phyloP scores from a whole-genome alignment of 176 grass and related monocot species.

The Pontederia paniculata region DNA sequence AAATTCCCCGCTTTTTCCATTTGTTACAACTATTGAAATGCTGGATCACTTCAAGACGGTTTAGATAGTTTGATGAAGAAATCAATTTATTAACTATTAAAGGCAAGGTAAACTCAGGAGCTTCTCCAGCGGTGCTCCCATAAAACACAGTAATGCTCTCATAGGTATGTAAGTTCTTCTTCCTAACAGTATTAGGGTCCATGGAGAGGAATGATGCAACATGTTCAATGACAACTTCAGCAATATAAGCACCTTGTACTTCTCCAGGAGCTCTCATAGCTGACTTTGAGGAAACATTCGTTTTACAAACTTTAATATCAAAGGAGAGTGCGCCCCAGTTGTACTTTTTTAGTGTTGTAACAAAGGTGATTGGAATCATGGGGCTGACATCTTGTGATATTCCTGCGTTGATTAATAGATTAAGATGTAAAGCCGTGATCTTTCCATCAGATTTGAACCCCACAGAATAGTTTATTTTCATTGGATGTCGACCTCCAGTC shows the following conservation, averaged over 20 bases:
- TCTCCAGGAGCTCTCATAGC: conserved; percentile 56
- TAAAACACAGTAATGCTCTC: conserved; percentile 48
- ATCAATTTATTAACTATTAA: conserved; percentile 38
- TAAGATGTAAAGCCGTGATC: conserved; percentile 62
- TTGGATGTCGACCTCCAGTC: conserved; percentile 48
- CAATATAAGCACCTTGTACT: conserved; percentile 70
- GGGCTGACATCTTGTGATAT: conserved; percentile 61
- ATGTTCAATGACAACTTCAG: conserved; percentile 80
- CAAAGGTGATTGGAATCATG: not conserved
- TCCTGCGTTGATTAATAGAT: conserved; percentile 46
- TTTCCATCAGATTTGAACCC: conserved; percentile 73
- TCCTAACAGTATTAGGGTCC: conserved; percentile 39
- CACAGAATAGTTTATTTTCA: conserved; percentile 58
- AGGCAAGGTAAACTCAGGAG: conserved; percentile 50
- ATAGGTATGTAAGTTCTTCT: conserved; percentile 50
- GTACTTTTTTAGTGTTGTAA: conserved; percentile 60
- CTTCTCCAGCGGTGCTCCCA: conserved; percentile 23
- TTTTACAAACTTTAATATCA: conserved; percentile 66
- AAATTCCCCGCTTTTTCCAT: conserved; percentile 64
- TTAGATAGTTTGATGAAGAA: conserved; percentile 26
- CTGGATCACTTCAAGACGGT: conserved; percentile 21
- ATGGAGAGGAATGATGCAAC: conserved; percentile 41
- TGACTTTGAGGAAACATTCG: conserved; percentile 58
- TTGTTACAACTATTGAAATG: conserved; percentile 45
- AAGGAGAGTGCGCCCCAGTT: conserved; percentile 65